Percentiles rank a stretch among this genome's conserved stretches.
Conservation (phyloP, 352 stramenopile species). For the Aphanomyces euteiches region DNA sequence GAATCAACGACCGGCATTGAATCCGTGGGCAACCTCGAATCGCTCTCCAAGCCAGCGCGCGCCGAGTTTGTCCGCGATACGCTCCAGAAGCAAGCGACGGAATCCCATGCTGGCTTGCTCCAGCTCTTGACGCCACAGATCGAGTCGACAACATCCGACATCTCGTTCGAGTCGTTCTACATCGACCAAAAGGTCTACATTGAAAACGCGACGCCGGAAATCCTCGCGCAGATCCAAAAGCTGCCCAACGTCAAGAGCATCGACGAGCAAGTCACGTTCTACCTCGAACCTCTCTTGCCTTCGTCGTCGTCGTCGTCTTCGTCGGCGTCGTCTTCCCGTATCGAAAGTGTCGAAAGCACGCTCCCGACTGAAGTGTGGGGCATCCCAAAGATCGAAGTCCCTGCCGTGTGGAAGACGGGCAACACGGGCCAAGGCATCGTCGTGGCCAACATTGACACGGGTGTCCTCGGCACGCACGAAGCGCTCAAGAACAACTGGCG, state of each 20-base stretch:
- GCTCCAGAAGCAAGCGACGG: not conserved
- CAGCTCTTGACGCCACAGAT: not conserved
- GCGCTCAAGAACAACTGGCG: slow-evolving; percentile 38
- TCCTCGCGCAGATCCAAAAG: not conserved
- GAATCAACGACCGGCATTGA: not conserved
- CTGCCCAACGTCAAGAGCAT: not conserved
- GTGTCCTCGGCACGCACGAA: slow-evolving; percentile 40
- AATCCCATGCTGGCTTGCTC: not conserved
- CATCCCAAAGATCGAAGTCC: slow-evolving; percentile 41
- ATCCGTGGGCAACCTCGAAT: not conserved
- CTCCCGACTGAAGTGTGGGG: slow-evolving; percentile 36
- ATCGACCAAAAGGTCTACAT: not conserved
- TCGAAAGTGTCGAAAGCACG: not conserved
- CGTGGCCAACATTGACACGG: slow-evolving; percentile 47
- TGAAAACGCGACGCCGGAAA: not conserved
- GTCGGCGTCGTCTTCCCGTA: not conserved
- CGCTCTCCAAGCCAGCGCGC: not conserved
- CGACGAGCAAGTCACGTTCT: not conserved
- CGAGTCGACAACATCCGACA: not conserved
- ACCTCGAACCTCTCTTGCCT: not conserved
- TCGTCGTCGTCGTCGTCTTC: not conserved
- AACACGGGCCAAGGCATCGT: slow-evolving; percentile 42
- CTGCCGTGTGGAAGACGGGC: slow-evolving; percentile 40
- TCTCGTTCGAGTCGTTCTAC: not conserved
- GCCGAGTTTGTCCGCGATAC: not conserved